Evolutionary conservation across 805 yeast species (phyloP).

Genomic region (Ogataea trehaloabstinens): DNA sequence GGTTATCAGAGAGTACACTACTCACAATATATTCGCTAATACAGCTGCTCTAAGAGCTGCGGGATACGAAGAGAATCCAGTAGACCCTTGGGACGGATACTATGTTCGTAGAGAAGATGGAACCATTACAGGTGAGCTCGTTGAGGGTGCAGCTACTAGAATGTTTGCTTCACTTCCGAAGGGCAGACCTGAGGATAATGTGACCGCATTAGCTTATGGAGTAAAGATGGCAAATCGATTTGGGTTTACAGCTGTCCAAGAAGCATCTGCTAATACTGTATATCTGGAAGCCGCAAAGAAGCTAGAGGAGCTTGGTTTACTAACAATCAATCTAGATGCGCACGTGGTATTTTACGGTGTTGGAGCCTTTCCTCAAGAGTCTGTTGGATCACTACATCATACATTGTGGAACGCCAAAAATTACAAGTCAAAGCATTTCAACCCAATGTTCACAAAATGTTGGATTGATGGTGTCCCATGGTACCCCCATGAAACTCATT

Average conservation of each 20-base stretch:
- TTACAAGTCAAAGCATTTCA: conserved; percentile 25
- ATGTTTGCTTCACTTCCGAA: conserved; percentile 23
- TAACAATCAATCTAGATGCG: conserved; percentile 25
- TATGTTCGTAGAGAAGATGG: conserved; percentile 27
- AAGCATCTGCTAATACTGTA: conserved; percentile 27
- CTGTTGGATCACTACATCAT: conserved; percentile 24
- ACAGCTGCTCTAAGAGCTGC: conserved; percentile 30
- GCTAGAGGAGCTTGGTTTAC: conserved; percentile 17
- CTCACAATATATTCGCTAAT: conserved; percentile 28
- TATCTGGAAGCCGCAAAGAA: conserved; percentile 26
- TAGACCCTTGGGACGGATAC: conserved; percentile 29
- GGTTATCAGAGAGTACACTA: conserved; percentile 27
- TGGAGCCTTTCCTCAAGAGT: conserved; percentile 25
- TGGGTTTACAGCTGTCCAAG: conserved; percentile 28
- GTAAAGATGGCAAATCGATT: conserved; percentile 25
- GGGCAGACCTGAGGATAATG: conserved; percentile 22
- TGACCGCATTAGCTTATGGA: conserved; percentile 24
- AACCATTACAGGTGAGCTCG: conserved; percentile 27
- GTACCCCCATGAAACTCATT: conserved; percentile 25
- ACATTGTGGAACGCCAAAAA: conserved; percentile 20
- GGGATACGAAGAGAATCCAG: conserved; percentile 26
- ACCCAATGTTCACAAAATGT: conserved; percentile 25
- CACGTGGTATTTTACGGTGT: conserved; percentile 28
- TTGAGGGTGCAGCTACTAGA: conserved; percentile 28
- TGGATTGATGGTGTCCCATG: conserved; percentile 31